A percentile compares a stretch with the other conserved stretches of the same genome.
Conservation (phyloP, 768 basidiomycete genomes). For the Lentinula lateritia region DNA sequence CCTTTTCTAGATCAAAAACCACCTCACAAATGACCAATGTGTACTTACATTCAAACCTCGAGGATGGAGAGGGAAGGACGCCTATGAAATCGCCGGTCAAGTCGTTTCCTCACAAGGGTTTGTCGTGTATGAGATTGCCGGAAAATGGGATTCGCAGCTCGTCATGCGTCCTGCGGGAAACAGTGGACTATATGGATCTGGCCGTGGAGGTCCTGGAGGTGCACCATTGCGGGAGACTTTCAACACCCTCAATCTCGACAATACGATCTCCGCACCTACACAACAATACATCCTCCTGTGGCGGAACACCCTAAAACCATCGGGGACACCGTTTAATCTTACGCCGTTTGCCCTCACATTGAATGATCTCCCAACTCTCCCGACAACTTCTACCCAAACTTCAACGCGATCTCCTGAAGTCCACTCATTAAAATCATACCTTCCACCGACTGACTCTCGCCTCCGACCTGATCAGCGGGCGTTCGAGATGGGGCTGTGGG, state of each 20-base stretch:
- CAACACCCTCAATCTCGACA: too few relatives aligned
- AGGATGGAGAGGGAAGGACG: slow-evolving; percentile 90
- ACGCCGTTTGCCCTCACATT: slow-evolving; percentile 92
- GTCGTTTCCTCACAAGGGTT: slow-evolving; percentile 64
- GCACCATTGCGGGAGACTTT: too few relatives aligned
- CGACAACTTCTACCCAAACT: not conserved
- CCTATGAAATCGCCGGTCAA: slow-evolving; percentile 86
- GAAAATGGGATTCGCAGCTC: slow-evolving; percentile 93
- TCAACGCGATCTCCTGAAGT: not conserved
- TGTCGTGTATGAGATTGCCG: slow-evolving; percentile 83
- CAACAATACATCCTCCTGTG: slow-evolving; percentile 84
- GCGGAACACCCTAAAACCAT: slow-evolving; percentile 83
- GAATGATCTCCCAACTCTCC: slow-evolving; percentile 69
- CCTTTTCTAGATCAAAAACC: slow-evolving; percentile 67
- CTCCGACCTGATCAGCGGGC: slow-evolving; percentile 91
- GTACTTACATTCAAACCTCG: slow-evolving; percentile 93
- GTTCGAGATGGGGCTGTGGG: slow-evolving; percentile 86
- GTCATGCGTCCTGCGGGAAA: slow-evolving; percentile 73
- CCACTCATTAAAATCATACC: slow-evolving; percentile 52
- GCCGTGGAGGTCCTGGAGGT: too few relatives aligned
- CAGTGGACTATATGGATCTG: slow-evolving; percentile 18
- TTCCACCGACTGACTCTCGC: slow-evolving; percentile 90
- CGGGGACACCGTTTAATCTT: slow-evolving; percentile 84
- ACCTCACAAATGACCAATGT: slow-evolving; percentile 84
- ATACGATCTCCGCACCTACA: slow-evolving; percentile 32